phyloP scores from a whole-genome alignment of 441 rosid genomes.

The Oxalis stricta region DNA sequence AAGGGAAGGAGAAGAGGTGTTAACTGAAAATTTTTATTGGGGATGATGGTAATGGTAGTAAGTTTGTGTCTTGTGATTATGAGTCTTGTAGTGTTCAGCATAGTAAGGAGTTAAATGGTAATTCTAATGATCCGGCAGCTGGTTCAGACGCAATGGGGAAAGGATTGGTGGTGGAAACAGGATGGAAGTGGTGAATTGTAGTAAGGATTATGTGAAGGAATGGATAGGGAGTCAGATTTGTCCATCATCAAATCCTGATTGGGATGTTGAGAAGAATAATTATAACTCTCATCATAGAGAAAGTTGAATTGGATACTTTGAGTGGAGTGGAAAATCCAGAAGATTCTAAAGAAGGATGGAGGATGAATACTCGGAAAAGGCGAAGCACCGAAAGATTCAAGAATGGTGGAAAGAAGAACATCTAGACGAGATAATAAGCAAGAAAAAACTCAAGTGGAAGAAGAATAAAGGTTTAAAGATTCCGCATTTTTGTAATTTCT shows the following conservation, averaged over 20 bases:
- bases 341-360: conserved; percentile 21
- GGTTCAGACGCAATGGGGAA: conserved; percentile 75
- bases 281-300: conserved; percentile 23
- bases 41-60: conserved; percentile 38
- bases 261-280: conserved; percentile 71
- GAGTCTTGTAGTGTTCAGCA: conserved; percentile 34
- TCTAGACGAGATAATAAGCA: conserved; percentile 45
- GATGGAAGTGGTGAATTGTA: conserved; percentile 81
- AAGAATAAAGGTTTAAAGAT: conserved; percentile 52
- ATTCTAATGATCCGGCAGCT: conserved; percentile 25
- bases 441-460: conserved; percentile 30
- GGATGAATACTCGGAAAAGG: conserved; percentile 25
- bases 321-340: conserved; percentile 31
- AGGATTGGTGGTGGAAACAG: conserved; percentile 99
- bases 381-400: conserved; percentile 60
- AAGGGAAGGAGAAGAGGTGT: conserved; percentile 84
- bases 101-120: conserved; percentile 43
- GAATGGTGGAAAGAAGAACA: conserved; percentile 98
- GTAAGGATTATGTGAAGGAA: conserved; percentile 91
- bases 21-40: conserved; percentile 32
- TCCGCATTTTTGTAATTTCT: conserved; percentile 37
- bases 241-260: conserved; percentile 52
- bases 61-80: conserved; percentile 43
- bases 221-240: conserved; percentile 97
- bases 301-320: conserved; percentile 25